phyloP scores from a whole-genome alignment of 1,139 yeast species.

The Kurtzmaniella quercitrusa region DNA sequence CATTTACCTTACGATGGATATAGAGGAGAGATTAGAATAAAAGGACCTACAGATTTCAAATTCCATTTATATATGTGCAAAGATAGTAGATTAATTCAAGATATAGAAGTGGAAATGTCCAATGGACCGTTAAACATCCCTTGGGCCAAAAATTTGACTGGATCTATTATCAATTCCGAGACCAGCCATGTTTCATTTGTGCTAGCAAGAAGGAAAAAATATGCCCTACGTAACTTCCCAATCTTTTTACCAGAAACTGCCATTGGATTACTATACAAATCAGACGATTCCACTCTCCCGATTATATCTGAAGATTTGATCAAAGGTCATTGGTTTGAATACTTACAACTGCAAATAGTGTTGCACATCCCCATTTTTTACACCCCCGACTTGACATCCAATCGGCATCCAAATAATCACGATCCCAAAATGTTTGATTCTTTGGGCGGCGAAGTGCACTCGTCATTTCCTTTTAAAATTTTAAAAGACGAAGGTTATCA shows the following conservation, averaged over 20 bases:
- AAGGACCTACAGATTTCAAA: background rate
- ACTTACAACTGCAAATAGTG: constrained; percentile 14
- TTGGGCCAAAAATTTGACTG: background rate
- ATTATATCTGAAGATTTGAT: constrained; percentile 25
- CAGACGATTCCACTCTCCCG: constrained; percentile 14
- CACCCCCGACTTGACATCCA: constrained; percentile 26
- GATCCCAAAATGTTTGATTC: background rate
- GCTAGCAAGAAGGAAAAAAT: constrained; percentile 22
- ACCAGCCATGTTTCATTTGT: background rate
- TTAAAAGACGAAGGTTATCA: background rate
- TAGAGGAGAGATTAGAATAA: constrained; percentile 5
- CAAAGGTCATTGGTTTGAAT: constrained; percentile 26
- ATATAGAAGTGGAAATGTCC: background rate
- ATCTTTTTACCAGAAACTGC: constrained; percentile 22
- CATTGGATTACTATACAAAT: constrained; percentile 22
- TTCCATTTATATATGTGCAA: constrained; percentile 9
- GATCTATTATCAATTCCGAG: constrained; percentile 1
- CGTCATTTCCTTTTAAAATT: background rate
- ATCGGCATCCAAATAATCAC: constrained; percentile 11
- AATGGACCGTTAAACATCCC: constrained; percentile 1
- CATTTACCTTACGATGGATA: constrained; percentile 6
- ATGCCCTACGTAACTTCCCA: constrained; percentile 20
- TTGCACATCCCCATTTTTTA: constrained; percentile 29
- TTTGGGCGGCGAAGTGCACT: background rate
- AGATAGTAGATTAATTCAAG: constrained; percentile 5